Conservation (phyloP, 2,329 filamentous ascomycete genomes). For the Cytospora schulzeri region DNA sequence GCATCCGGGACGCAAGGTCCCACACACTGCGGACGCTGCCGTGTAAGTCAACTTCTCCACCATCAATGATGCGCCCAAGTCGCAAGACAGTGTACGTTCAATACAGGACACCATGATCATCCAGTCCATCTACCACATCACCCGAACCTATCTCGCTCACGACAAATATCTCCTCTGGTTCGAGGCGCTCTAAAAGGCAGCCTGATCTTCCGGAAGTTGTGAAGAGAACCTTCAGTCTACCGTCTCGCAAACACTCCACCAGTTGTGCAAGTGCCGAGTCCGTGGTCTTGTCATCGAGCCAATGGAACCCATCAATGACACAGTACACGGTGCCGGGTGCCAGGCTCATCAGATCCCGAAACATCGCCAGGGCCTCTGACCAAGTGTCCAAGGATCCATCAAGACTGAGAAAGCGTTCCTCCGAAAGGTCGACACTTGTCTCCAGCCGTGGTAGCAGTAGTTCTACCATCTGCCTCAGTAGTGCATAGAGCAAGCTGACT, state of each 20-base stretch:
- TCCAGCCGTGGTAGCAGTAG: conserved; percentile 1
- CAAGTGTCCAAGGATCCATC: not conserved
- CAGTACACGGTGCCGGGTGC: conserved; percentile 1
- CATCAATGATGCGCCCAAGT: no score
- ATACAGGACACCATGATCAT: not conserved
- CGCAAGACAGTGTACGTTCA: not conserved
- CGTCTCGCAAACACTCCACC: not conserved
- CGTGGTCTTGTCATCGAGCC: conserved; percentile 4
- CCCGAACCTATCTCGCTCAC: not conserved
- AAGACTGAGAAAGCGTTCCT: not conserved
- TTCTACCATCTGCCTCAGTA: conserved; percentile 17
- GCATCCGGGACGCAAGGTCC: no score
- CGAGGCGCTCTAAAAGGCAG: conserved; percentile 21
- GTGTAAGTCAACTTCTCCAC: no score
- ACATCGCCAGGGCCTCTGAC: not conserved
- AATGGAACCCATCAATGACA: conserved; percentile 15
- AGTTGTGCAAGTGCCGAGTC: not conserved
- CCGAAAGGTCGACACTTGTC: not conserved
- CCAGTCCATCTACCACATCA: not conserved
- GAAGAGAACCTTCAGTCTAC: conserved; percentile 7
- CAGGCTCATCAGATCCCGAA: not conserved
- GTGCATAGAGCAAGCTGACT: conserved; percentile 4
- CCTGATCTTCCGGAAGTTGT: conserved; percentile 7
- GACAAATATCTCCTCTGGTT: not conserved
- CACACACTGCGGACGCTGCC: no score